Evolutionary conservation across 345 rosid species (phyloP), one percentile per base, ranked within the genome.

Genomic region (Noccaea bulbosa): DNA sequence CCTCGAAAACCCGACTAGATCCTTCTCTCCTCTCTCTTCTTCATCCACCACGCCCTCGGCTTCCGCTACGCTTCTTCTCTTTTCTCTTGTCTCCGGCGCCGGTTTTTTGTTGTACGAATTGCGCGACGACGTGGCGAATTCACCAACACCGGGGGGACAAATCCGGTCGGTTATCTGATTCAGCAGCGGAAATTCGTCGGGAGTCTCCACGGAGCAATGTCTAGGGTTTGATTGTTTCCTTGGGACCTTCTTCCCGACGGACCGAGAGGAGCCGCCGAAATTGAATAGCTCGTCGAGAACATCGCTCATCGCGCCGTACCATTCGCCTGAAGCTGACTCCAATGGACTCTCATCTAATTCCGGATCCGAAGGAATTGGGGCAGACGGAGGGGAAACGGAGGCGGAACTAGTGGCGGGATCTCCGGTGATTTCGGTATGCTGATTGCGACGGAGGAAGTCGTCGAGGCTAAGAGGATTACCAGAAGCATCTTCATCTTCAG

Each of bases 161-260:
- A 69, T 59, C 35, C 62, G 34, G 11, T 70, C 78, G 35, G 55
- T 56, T 54, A 49, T 32, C 37, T 45, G 69, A 37, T 71, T 61
- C 7, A 2, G 59, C 24, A 46, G 11, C 8, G 60, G 43, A 41
- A 48, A 45, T 6, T 50, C 39, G 32, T 39, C 35, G 3, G 82
- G 65, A 35, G 76, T 27, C 44, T 78, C 80, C 14, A 61, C 11
- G 46, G 81, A 70, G 69, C 84, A 85, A 70, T 85, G 77, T 57
- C 68, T 91, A 72, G 98, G 98, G 81, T 89, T 89, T 15, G 85
- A 66, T 77, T 91, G 98, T 56, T 93, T 93, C 78, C 98, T 82
- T 45, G 83, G 70, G 22, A 75, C 15, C 80, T 81, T 88, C 70
- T 80, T 88, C 72, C 62, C 43, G 12, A 83, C 48, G 62, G 65